Evolutionary conservation across 163 green algal species (phyloP), one percentile per base, ranked within the genome.

Genomic region (Scenedesmus sp.): DNA sequence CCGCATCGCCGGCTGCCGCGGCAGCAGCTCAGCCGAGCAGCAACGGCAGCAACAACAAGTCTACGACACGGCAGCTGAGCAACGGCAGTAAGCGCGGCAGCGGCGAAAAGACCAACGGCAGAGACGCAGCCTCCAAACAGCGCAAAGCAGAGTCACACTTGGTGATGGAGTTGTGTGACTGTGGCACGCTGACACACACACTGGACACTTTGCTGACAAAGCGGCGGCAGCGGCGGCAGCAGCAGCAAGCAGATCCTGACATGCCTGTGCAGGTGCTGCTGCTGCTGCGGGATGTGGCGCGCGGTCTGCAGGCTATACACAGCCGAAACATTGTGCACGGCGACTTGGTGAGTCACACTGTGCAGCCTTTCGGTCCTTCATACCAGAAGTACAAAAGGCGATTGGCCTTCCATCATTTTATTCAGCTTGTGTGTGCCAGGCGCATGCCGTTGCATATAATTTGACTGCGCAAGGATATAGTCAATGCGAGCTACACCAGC

Each of bases 141-240:
- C 5, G 2, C 2, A 57, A 86, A 57, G 79, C 79, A 3, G 46
- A 86, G 79, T 64, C 79, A 3, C 56, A 57, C 46, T 10, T 86
- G 79, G 56, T 85, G 56, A 46, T 66, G 74, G 67, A 90, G 87
- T 86, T 81, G 3, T 91, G 87, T 85, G 87, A 91, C 60, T 18
- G 52, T 2, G 87, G 74, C 73, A 86, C 87, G 7, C 56, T 91
- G 7, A 9, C 79, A 60, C 46, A 86, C 46, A 23, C 79, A 2
- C 46, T 86, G 57, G 10, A 57, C 66, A 54, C 46, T 23, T 66
- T 62, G 74, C 23, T 46, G 34, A 46, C 34, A 46, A 46, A 46
- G 34, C 34, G 12, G 6, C 54, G 86, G 52, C 59, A 52, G 87
- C 60, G 54, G 23, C 5, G 8, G 26, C 34, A 46, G 34, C 6